Percentiles rank a stretch among this genome's conserved stretches.
These are phyloP conservation scores for Macrolepiota albuminosa DNA, from an alignment of 768 basidiomycete genomes.

Conservation along the genomic window DNA sequence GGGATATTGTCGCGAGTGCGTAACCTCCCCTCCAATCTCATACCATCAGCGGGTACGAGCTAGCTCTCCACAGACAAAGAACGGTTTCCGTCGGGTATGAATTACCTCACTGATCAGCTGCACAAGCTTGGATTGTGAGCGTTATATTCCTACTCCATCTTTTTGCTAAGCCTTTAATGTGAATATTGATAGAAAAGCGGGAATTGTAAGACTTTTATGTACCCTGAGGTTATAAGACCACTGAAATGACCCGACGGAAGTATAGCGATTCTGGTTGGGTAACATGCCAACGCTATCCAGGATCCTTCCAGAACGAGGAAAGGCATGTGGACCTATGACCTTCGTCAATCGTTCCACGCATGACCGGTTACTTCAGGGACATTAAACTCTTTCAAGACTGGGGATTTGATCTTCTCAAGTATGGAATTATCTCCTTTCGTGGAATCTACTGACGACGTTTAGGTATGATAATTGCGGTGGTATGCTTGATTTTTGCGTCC, in stretches of 20 bases:
- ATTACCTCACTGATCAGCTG: conserved; percentile 47
- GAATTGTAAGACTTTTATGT: conserved; percentile 30
- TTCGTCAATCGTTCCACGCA: neutral
- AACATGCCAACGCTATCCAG: conserved; percentile 62
- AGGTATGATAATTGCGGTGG: conserved; percentile 56
- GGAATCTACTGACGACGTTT: neutral
- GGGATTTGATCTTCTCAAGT: conserved; percentile 72
- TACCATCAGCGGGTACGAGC: neutral
- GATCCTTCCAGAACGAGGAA: conserved; percentile 54
- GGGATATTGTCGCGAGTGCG: conserved; percentile 52
- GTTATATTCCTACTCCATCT: neutral
- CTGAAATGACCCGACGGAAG: conserved; percentile 20
- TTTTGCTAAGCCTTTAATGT: neutral
- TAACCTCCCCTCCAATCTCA: neutral
- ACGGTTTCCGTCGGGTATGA: conserved; percentile 56
- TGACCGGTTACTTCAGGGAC: conserved; percentile 32
- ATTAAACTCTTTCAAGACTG: conserved; percentile 54
- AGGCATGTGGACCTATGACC: neutral
- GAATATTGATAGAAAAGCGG: conserved; percentile 29
- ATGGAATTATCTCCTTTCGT: conserved; percentile 9
- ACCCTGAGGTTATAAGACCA: neutral
- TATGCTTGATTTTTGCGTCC: conserved; percentile 12
- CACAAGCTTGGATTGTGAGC: conserved; percentile 54
- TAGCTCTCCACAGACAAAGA: conserved; percentile 12
- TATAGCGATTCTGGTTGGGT: conserved; percentile 64